Base-by-base conservation (phyloP, 73 alveolate species). In the Paramecium primaurelia region DNA sequence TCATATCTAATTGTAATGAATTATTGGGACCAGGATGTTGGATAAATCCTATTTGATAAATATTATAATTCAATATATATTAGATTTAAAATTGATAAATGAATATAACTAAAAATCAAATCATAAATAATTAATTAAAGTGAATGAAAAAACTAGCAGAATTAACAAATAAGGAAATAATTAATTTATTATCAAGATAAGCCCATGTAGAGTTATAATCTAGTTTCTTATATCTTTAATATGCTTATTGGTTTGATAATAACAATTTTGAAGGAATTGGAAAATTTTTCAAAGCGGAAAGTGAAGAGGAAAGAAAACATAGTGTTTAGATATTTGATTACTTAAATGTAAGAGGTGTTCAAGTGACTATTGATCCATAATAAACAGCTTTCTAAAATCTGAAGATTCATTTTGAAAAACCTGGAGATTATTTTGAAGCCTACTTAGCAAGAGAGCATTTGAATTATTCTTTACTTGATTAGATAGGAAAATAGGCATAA, bases 381-480 rank as follows among this genome's bases (percentile, higher is more conserved):
- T 34, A 12, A 3, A 3, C 84, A 64, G 84, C 47, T 14, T 64
- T 64, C 9, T 18, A 28, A 64, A 34, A 34, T 28, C 2, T 64
- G 30, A 64, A 64, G 84, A 64, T 51, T 64, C 22, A 64, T 6
- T 64, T 64, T 34, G 84, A 64, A 26, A 64, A 64, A 34, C 84
- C 84, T 32, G 84, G 84, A 64, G 84, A 64, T 11, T 64, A 32
- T 34, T 64, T 64, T n/a, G 84, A 64, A 34, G 84, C 84, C 28
- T 64, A 64, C 30, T 64, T 64, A 64, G 84, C 84, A 64, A 64
- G 84, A 34, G 84, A 64, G 30, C 84, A 64, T 64, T 64, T 64
- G 49, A 64, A 64, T 28, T 64, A 64, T 64, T 64, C 84, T 32
- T 20, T 64, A 1, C 30, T 64, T 8, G 49, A 64, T 64, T 11